These are phyloP conservation scores for Halophytophthora batemanensis DNA, from an alignment of 352 stramenopile species.

Conservation along the genomic window DNA sequence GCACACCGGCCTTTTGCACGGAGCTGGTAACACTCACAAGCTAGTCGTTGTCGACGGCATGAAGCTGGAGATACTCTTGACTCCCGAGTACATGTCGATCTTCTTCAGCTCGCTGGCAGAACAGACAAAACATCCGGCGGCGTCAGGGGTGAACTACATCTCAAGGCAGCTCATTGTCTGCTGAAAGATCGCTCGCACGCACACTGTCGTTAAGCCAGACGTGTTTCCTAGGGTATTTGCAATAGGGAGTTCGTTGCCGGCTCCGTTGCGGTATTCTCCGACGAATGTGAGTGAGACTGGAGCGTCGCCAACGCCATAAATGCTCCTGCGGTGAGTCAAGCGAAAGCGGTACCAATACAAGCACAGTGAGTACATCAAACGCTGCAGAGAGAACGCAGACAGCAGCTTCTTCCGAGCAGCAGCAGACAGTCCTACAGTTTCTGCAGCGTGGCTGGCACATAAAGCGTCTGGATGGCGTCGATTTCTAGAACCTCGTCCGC, in stretches of 20 bases:
- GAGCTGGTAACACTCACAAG: constrained; percentile 10
- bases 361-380: background rate
- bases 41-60: constrained; percentile 18
- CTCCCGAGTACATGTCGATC: constrained; percentile 24
- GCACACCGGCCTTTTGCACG: no score
- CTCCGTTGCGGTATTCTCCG: constrained; percentile 22
- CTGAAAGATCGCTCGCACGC: background rate
- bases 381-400: background rate
- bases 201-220: constrained; percentile 18
- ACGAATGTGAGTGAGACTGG: constrained; percentile 22
- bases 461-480: constrained; percentile 28
- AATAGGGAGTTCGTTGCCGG: constrained; percentile 13
- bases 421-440: constrained; percentile 20
- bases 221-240: constrained; percentile 9
- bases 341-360: constrained; percentile 7
- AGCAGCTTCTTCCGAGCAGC: background rate
- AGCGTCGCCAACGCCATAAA: constrained; percentile 13
- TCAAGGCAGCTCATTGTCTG: background rate
- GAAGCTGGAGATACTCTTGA: constrained; percentile 12
- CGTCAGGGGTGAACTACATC: background rate
- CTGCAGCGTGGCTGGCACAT: constrained; percentile 14
- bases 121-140: background rate
- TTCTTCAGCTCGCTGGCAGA: constrained; percentile 14
- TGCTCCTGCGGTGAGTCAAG: constrained; percentile 12
- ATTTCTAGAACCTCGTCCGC: constrained; percentile 18